Conservation (phyloP, 257 asterid genomes). For the Orobanche coerulescens region DNA sequence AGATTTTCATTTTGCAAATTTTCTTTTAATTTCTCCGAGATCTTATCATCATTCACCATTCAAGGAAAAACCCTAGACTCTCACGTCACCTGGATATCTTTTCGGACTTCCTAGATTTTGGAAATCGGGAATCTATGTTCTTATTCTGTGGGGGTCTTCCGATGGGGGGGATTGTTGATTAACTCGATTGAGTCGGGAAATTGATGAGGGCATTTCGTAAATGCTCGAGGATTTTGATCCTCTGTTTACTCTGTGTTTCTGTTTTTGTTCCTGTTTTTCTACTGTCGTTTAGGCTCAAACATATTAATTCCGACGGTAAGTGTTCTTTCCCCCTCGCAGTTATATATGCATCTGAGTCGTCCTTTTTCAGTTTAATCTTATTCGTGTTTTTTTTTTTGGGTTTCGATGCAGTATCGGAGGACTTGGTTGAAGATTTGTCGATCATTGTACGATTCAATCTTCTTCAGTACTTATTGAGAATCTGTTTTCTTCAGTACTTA, state of each 20-base stretch:
- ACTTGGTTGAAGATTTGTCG: constrained; percentile 67
- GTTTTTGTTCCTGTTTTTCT: constrained; percentile 55
- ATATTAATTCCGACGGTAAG: constrained; percentile 50
- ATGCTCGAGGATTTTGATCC: constrained; percentile 83
- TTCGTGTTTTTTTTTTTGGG: constrained; percentile 7
- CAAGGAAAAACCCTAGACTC: constrained; percentile 33
- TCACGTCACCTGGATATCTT: constrained; percentile 12
- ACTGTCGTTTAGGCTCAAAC: constrained; percentile 56
- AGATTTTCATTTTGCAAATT: constrained; percentile 2
- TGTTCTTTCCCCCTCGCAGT: background rate
- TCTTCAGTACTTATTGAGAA: too few relatives aligned
- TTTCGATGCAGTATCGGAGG: constrained; percentile 46
- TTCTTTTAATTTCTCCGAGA: constrained; percentile 24
- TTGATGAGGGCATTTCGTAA: constrained; percentile 63
- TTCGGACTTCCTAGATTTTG: constrained; percentile 20
- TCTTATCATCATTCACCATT: constrained; percentile 13
- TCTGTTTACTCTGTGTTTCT: constrained; percentile 62
- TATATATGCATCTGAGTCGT: background rate
- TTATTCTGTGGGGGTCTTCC: constrained; percentile 1
- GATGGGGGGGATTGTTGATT: constrained; percentile 33
- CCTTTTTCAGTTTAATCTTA: constrained; percentile 1
- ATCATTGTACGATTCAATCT: constrained; percentile 48
- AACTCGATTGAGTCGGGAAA: constrained; percentile 14
- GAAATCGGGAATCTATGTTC: constrained; percentile 10
- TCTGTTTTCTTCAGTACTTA: too few relatives aligned